Base-by-base conservation (phyloP, 257 asterid species). In the Ocimum tenuiflorum region DNA sequence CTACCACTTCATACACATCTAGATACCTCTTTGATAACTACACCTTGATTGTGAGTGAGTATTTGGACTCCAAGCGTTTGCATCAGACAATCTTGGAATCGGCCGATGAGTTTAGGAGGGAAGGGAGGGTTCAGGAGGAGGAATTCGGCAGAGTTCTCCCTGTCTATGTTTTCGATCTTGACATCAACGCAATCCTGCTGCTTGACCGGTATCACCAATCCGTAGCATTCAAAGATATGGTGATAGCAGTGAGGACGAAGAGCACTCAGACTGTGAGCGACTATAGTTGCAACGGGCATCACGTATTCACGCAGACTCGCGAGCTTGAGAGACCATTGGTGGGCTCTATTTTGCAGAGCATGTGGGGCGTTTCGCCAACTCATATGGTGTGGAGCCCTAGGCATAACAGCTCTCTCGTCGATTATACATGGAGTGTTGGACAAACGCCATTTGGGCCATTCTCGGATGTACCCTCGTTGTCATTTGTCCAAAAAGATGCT, bases 401-500 rank as follows among this genome's bases (percentile, higher is more conserved):
- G 75, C 97, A 87, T 59, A 92, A 92, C 62, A 78, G 73, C 53
- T 70, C 97, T 50, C 79, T 89, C 41, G 84, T 86, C 27, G 99
- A 92, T 64, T 89, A 92, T 71, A 89, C 97, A 1, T 92, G 99
- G 97, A 92, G 99, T 35, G 78, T 92, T 48, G 91, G 94, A 14
- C 95, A 92, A 19, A 92, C 99, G 5, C 99, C 96, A 1, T 92
- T 92, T 76, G 99, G 99, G 14, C 97, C 99, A 0, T 92, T 92
- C 65, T 89, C 97, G 0, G 95, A 89, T 85, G 63, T 84, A 64
- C 81, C 85, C 35, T 84, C 99, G 0, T 38, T 92, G 72, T 89
- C 97, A 1, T 92, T 92, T 77, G 94, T 89, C 43, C 97, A 92
- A 84, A 92, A 83, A 77, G 94, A 92, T 81, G 96, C 99, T 38